These are phyloP conservation scores for Penicillium canariense DNA, from an alignment of 495 filamentous ascomycete species.

Conservation along the genomic window DNA sequence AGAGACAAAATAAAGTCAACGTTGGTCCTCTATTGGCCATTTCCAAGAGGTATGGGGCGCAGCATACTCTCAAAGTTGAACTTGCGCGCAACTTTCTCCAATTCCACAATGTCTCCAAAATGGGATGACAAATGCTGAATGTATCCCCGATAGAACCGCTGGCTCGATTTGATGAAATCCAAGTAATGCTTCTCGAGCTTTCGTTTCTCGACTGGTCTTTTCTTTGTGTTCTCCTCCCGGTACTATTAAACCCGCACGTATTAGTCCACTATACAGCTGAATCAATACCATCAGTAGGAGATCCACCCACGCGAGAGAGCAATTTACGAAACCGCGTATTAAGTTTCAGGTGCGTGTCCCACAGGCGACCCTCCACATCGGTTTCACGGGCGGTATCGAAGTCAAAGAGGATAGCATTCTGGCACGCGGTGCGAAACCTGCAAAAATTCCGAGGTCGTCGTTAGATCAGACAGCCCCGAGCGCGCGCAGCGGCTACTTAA, in stretches of 20 bases:
- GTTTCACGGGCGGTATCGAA: conserved; percentile 63
- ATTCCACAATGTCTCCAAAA: conserved; percentile 67
- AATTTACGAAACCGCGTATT: conserved; percentile 73
- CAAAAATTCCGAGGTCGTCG: conserved; percentile 15
- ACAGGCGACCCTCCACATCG: conserved; percentile 67
- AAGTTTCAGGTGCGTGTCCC: conserved; percentile 74
- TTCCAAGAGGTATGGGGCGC: background rate
- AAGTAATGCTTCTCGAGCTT: conserved; percentile 78
- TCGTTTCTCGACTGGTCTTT: conserved; percentile 70
- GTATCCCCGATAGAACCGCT: conserved; percentile 82
- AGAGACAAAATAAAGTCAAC: conserved; percentile 29
- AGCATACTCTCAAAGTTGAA: conserved; percentile 60
- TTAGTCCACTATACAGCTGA: conserved; percentile 15
- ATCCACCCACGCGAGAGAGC: conserved; percentile 47
- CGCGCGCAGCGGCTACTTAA: conserved; percentile 16
- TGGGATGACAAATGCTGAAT: conserved; percentile 74
- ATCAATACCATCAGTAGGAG: conserved; percentile 4
- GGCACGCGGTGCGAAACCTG: conserved; percentile 68
- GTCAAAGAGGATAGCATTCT: conserved; percentile 70
- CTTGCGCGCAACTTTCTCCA: conserved; percentile 67
- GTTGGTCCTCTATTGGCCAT: conserved; percentile 4
- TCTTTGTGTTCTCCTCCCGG: conserved; percentile 53
- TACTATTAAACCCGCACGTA: conserved; percentile 36
- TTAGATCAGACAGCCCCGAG: background rate
- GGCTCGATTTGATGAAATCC: conserved; percentile 79